phyloP scores from a whole-genome alignment of 305 asterid species.

The Fraxinus ornus region DNA sequence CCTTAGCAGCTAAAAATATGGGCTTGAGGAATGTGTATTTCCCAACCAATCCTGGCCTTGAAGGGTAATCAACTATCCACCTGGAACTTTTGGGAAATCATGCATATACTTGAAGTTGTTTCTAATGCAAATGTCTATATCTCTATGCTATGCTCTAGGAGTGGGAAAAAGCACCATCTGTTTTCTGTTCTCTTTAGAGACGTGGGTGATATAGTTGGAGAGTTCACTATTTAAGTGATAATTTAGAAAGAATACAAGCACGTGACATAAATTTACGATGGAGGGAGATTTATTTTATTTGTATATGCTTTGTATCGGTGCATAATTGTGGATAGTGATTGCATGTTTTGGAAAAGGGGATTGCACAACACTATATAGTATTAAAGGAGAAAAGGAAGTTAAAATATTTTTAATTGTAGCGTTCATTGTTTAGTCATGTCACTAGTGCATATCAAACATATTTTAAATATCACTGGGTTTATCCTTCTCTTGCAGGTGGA shows the following conservation, averaged over 20 bases:
- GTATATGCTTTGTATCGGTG: neutral
- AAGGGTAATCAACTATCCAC: constrained; percentile 54
- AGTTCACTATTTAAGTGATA: neutral
- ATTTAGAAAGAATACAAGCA: neutral
- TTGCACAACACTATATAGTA: neutral
- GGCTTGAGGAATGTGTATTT: constrained; percentile 70
- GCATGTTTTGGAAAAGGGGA: neutral
- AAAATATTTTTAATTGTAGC: neutral
- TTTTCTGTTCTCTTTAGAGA: neutral
- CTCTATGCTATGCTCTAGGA: neutral
- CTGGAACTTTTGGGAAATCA: neutral
- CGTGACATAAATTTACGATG: neutral
- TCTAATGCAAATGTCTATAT: neutral
- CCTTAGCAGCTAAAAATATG: constrained; percentile 65
- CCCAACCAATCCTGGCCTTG: constrained; percentile 82
- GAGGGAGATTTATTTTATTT: neutral
- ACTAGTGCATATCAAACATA: neutral
- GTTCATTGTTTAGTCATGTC: neutral
- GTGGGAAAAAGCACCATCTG: neutral
- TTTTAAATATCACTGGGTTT: neutral
- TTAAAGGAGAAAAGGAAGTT: neutral
- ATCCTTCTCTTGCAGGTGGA: constrained; percentile 51
- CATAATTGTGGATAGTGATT: neutral
- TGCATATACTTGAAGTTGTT: neutral
- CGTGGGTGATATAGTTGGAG: neutral